phyloP scores from a whole-genome alignment of 1,284 basidiomycete genomes.

The Uromyces viciae-fabae region DNA sequence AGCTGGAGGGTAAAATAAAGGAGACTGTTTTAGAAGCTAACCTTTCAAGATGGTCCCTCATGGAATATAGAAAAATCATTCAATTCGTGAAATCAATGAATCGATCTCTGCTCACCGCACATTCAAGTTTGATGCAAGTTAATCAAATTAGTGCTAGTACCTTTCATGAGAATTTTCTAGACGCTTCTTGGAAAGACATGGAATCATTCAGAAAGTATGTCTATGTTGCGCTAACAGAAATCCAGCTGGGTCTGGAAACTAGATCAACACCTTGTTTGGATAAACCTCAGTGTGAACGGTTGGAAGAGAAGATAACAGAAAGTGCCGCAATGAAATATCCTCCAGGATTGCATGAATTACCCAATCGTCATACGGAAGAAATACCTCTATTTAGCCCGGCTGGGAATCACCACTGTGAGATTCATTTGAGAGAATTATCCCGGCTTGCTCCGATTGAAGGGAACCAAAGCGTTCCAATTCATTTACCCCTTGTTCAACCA shows the following conservation, averaged over 20 bases:
- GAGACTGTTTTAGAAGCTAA: conserved; percentile 54
- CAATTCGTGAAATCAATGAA: conserved; percentile 52
- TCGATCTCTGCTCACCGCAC: conserved; percentile 53
- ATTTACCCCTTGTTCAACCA: background rate
- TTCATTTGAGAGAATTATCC: background rate
- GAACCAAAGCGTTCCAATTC: background rate
- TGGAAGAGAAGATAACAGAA: background rate
- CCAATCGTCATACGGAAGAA: background rate
- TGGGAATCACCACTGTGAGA: no score
- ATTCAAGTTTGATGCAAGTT: conserved; percentile 51
- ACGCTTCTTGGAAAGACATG: conserved; percentile 50
- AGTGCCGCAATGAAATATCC: background rate
- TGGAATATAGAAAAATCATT: conserved; percentile 53
- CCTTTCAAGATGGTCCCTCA: conserved; percentile 53
- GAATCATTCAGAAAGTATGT: conserved; percentile 51
- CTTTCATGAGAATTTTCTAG: conserved; percentile 52
- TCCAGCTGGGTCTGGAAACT: conserved; percentile 44
- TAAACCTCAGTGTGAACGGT: conserved; percentile 22
- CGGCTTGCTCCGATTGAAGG: background rate
- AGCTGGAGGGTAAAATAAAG: conserved; percentile 52
- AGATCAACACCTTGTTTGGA: conserved; percentile 5
- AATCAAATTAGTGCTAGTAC: conserved; percentile 51
- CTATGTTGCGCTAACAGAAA: conserved; percentile 51
- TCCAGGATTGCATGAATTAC: background rate
- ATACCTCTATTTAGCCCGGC: conserved; percentile 17